Evolutionary conservation across 306 rosid genomes (phyloP), one percentile per base, ranked within the genome.

Genomic region (Datisca glomerata): DNA sequence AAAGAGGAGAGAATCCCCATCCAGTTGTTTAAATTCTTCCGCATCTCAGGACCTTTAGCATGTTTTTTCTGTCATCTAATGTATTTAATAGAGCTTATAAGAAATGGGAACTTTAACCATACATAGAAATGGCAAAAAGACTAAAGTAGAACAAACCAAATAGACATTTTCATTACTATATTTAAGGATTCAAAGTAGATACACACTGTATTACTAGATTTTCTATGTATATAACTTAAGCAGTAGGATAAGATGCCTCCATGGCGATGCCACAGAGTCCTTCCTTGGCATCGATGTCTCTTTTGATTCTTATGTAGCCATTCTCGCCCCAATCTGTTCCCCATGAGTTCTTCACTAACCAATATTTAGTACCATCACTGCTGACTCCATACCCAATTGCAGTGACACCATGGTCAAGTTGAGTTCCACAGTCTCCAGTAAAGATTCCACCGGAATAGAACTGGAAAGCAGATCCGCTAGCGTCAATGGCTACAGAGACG

Each of bases 331-430:
- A 89, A 44, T 63, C 72, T 0, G 62, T 1, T 32, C 95, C 95
- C 98, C 95, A 89, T 0, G 98, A 89, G 18, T 89, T 89, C 46
- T 69, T 80, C 49, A 84, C 91, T 0, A 17, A 49, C 98, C 95
- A 83, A 46, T 77, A 80, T 43, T 75, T 79, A 19, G 86, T 80
- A 61, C 86, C 95, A 53, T 80, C 81, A 5, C 48, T 55, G 0
- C 83, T 64, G 35, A 62, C 54, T 59, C 98, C 95, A 23, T 84
- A 89, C 0, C 95, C 98, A 15, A 89, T 83, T 8, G 67, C 53
- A 10, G 75, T 93, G 12, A 89, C 93, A 12, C 86, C 98, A 23
- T 89, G 95, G 45, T 89, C 43, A 16, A 89, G 71, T 47, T 70
- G 65, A 6, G 70, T 84, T 4, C 79, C 86, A 29, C 98, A 89